These are phyloP conservation scores for Dipteronia sinensis DNA, from an alignment of 345 rosid species.

Conservation along the genomic window DNA sequence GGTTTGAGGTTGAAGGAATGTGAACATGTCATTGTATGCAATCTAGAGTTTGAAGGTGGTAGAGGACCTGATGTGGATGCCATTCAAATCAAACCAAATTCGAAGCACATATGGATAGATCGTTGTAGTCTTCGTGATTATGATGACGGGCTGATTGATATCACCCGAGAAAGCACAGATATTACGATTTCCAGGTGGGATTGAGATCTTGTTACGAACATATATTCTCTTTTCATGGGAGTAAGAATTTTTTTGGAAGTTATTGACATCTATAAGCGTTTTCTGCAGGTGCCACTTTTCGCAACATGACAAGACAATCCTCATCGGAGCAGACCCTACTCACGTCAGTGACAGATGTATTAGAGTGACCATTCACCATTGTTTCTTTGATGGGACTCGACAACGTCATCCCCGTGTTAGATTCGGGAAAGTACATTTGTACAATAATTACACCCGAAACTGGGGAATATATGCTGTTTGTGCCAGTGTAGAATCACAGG, in stretches of 20 bases:
- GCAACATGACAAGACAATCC: slow-evolving; percentile 82
- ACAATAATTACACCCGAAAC: slow-evolving; percentile 81
- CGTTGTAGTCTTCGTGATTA: slow-evolving; percentile 88
- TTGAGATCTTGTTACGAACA: background rate
- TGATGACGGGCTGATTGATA: slow-evolving; percentile 91
- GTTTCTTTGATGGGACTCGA: slow-evolving; percentile 86
- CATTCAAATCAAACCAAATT: slow-evolving; percentile 93
- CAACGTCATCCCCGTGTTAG: slow-evolving; percentile 97
- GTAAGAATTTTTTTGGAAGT: background rate
- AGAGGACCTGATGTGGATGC: slow-evolving; percentile 86
- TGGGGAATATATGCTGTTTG: slow-evolving; percentile 96
- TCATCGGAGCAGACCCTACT: slow-evolving; percentile 87
- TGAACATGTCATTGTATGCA: slow-evolving; percentile 82
- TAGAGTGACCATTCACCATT: slow-evolving; percentile 90
- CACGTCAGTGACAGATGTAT: slow-evolving; percentile 78
- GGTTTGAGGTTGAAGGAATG: slow-evolving; percentile 90
- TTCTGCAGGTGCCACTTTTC: slow-evolving; percentile 77
- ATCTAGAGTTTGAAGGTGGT: slow-evolving; percentile 88
- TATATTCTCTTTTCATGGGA: background rate
- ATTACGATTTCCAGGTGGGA: slow-evolving; percentile 82
- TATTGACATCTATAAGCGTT: slow-evolving; percentile 14
- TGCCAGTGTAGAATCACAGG: slow-evolving; percentile 94
- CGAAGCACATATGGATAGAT: slow-evolving; percentile 88
- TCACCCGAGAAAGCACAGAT: slow-evolving; percentile 92
- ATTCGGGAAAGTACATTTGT: slow-evolving; percentile 82